Conservation (phyloP, 2,329 filamentous ascomycete genomes). For the Colletotrichum paranaense region DNA sequence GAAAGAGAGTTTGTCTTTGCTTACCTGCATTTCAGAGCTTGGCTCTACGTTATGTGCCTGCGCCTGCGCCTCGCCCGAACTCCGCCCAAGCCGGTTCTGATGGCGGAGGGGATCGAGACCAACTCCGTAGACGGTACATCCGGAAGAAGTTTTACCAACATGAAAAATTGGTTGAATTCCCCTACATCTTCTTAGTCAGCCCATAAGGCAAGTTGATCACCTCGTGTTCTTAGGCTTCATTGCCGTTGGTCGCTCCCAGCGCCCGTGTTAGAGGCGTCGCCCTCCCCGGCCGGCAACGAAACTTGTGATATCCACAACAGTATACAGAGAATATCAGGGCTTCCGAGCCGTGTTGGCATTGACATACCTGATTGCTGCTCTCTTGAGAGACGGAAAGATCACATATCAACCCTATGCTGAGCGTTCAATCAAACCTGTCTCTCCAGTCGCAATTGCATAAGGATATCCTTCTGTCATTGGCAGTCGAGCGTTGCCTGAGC, state of each 20-base stretch:
- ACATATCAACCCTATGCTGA: too few relatives aligned
- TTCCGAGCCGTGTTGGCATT: neutral
- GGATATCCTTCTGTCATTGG: neutral
- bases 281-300: neutral
- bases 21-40: neutral
- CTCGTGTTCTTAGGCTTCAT: neutral
- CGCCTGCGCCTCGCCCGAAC: neutral
- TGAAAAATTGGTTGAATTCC: neutral
- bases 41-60: neutral
- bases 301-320: neutral
- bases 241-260: neutral
- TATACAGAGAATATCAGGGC: neutral
- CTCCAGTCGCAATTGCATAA: neutral
- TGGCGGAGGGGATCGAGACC: neutral
- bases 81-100: neutral
- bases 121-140: too few relatives aligned
- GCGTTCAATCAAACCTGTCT: neutral
- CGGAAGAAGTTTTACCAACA: neutral
- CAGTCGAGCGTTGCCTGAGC: neutral
- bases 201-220: neutral
- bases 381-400: neutral
- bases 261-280: neutral
- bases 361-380: too few relatives aligned
- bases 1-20: conserved; percentile 29
- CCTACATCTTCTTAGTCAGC: neutral